These are phyloP conservation scores for Uncinocarpus reesii DNA, from an alignment of 2,329 filamentous ascomycete genomes.

Conservation along the genomic window DNA sequence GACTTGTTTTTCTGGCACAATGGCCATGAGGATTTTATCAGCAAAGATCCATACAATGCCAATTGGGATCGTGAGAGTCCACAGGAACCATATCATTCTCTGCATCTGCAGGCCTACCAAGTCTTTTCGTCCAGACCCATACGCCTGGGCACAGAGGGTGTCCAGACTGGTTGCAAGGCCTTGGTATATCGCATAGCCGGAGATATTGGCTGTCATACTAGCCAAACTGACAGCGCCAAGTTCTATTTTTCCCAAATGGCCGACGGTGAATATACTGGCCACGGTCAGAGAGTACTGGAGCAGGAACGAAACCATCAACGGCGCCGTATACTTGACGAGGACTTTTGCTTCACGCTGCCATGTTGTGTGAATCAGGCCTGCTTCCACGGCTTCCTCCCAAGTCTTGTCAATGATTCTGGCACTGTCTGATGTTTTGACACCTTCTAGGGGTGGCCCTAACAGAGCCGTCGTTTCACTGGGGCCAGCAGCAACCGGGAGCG, in stretches of 20 bases:
- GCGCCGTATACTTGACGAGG: constrained; percentile 58
- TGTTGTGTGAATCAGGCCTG: constrained; percentile 74
- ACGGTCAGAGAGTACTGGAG: constrained; percentile 80
- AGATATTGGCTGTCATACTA: constrained; percentile 72
- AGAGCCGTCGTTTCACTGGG: constrained; percentile 42
- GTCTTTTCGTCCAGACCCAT: constrained; percentile 79
- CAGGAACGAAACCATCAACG: constrained; percentile 62
- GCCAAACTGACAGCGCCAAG: constrained; percentile 58
- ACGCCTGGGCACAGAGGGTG: constrained; percentile 87
- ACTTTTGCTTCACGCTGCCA: constrained; percentile 86
- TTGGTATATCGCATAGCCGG: constrained; percentile 65
- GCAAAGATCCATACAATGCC: constrained; percentile 60
- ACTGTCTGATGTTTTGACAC: constrained; percentile 33
- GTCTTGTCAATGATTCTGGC: constrained; percentile 54
- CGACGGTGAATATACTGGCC: constrained; percentile 67
- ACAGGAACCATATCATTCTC: constrained; percentile 69
- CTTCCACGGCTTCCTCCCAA: constrained; percentile 75
- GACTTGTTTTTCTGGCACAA: constrained; percentile 63
- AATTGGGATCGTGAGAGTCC: constrained; percentile 61
- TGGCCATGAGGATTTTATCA: constrained; percentile 51
- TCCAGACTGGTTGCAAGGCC: constrained; percentile 84
- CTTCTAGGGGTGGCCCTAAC: constrained; percentile 39
- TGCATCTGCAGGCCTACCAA: constrained; percentile 77
- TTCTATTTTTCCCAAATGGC: constrained; percentile 61
- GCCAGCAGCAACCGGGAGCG: constrained; percentile 11